A percentile compares a stretch with the other conserved stretches of the same genome.
Evolutionary conservation across 495 filamentous ascomycete genomes (phyloP).

Genomic region (Aspergillus sparsus): DNA sequence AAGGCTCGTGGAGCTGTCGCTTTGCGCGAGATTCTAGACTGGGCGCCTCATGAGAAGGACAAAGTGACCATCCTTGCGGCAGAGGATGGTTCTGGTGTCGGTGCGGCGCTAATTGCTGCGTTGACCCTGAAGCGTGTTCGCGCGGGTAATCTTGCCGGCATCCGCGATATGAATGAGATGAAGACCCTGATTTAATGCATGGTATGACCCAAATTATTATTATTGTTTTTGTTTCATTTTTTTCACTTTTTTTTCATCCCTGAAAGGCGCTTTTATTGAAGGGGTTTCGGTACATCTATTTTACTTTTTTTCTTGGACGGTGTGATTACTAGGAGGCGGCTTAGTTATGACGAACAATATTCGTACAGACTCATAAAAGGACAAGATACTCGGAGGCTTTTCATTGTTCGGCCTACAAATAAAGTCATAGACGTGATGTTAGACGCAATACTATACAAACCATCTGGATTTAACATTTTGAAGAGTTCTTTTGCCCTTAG

Average conservation of each 20-base stretch:
- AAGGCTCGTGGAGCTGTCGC: constrained; percentile 86
- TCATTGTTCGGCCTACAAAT: neutral
- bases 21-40: constrained; percentile 91
- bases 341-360: neutral
- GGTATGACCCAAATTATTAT: constrained; percentile 12
- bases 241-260: neutral
- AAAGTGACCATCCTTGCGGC: constrained; percentile 83
- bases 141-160: constrained; percentile 75
- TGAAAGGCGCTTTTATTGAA: neutral
- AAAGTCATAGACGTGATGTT: constrained; percentile 4
- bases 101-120: constrained; percentile 90
- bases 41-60: constrained; percentile 76
- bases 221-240: neutral
- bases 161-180: constrained; percentile 66
- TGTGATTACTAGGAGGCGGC: neutral
- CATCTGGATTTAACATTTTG: neutral
- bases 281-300: neutral
- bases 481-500: neutral
- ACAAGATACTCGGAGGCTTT: neutral
- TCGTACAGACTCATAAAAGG: neutral
- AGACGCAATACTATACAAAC: neutral
- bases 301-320: neutral
- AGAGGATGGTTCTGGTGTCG: constrained; percentile 95
- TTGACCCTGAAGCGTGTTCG: constrained; percentile 84
- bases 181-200: constrained; percentile 37